phyloP scores from a whole-genome alignment of 2,329 filamentous ascomycete species.

The Sporothrix protearum region DNA sequence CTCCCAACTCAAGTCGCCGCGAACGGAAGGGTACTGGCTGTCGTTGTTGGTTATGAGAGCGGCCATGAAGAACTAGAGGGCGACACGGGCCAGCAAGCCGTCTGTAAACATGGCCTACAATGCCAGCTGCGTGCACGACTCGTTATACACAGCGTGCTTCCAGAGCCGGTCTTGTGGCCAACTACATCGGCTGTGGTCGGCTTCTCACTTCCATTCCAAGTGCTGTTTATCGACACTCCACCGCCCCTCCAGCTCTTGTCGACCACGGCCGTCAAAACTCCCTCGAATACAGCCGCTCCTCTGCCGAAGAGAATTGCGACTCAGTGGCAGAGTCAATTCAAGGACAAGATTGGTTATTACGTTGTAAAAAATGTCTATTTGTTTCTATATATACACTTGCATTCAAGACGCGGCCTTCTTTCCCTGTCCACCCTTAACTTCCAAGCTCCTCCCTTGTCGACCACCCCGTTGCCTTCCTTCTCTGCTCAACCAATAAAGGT shows the following conservation, averaged over 20 bases:
- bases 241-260: neutral
- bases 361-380: neutral
- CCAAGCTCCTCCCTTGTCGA: neutral
- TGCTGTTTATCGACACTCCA: neutral
- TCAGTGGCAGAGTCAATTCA: neutral
- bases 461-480: neutral
- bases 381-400: neutral
- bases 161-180: neutral
- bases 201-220: neutral
- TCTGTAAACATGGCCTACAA: neutral
- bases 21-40: neutral
- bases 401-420: too few species aligned
- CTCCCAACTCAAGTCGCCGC: neutral
- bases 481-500: neutral
- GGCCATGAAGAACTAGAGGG: neutral
- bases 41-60: neutral
- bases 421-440: too few species aligned
- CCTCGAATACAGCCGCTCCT: neutral
- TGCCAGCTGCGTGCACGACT: neutral
- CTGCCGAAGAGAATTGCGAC: too few species aligned
- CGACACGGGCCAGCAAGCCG: neutral
- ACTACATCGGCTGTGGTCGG: too few species aligned
- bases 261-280: neutral
- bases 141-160: neutral
- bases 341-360: neutral